Evolutionary conservation across 495 filamentous ascomycete species (phyloP).

Genomic region (Halenospora varia): DNA sequence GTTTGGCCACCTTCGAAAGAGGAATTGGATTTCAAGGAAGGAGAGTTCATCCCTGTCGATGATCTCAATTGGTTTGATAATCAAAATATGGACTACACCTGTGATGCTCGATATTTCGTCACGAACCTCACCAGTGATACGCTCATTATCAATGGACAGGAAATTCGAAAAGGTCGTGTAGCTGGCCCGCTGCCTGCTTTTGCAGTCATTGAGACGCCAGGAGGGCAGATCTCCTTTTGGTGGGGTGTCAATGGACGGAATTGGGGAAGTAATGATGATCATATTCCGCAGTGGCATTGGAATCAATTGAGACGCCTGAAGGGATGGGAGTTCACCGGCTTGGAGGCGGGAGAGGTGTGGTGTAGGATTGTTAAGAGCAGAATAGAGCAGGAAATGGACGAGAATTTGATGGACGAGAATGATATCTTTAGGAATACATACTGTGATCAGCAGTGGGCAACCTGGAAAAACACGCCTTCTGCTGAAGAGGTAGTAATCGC

Average conservation of each 20-base stretch:
- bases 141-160: constrained; percentile 20
- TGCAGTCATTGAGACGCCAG: constrained; percentile 23
- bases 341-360: constrained; percentile 23
- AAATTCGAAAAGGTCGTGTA: constrained; percentile 14
- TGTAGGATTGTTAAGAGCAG: constrained; percentile 12
- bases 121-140: constrained; percentile 19
- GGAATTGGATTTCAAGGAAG: neutral
- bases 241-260: constrained; percentile 15
- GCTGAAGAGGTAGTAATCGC: neutral
- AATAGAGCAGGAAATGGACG: constrained; percentile 7
- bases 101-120: constrained; percentile 17
- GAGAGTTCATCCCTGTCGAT: constrained; percentile 7
- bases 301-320: constrained; percentile 1
- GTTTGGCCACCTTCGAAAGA: constrained; percentile 5
- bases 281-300: neutral
- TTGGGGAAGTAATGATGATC: neutral
- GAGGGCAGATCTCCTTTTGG: constrained; percentile 21
- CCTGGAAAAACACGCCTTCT: constrained; percentile 1
- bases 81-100: neutral
- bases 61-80: constrained; percentile 18
- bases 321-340: constrained; percentile 11
- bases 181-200: constrained; percentile 24
- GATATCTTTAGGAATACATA: neutral
- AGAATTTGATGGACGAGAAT: neutral
- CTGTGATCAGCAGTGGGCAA: constrained; percentile 18